A percentile compares a stretch with the other conserved stretches of the same genome.
These are phyloP conservation scores for Boletus sp. DNA, from an alignment of 1,284 basidiomycete species.

Conservation along the genomic window DNA sequence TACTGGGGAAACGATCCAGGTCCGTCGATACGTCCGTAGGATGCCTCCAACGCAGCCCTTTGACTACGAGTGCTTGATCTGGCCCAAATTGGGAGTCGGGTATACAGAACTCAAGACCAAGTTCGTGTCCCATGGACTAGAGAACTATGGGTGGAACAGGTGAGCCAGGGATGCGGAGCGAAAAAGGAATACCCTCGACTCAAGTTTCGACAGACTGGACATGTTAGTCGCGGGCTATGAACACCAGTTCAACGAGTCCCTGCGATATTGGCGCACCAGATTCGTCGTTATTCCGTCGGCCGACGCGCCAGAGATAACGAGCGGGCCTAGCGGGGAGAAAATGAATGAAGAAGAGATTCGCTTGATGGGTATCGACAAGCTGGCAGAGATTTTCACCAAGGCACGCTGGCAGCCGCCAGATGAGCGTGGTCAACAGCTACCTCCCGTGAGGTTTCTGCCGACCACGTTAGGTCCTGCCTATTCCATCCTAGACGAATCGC, in stretches of 20 bases:
- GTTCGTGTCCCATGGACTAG: slow-evolving; percentile 78
- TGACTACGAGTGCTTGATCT: slow-evolving; percentile 86
- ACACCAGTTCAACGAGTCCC: slow-evolving; percentile 72
- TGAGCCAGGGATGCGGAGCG: slow-evolving; percentile 28
- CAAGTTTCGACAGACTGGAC: slow-evolving; percentile 47
- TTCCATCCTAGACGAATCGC: slow-evolving; percentile 71
- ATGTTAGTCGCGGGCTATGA: slow-evolving; percentile 88
- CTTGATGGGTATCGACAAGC: slow-evolving; percentile 85
- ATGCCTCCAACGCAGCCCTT: slow-evolving; percentile 62
- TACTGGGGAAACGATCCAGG: slow-evolving; percentile 82
- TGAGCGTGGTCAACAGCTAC: slow-evolving; percentile 47
- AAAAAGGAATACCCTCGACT: not conserved
- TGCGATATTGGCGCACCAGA: slow-evolving; percentile 93
- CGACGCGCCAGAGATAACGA: slow-evolving; percentile 54
- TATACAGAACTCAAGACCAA: slow-evolving; percentile 77
- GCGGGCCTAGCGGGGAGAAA: slow-evolving; percentile 62
- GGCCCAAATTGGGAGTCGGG: slow-evolving; percentile 85
- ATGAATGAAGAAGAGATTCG: slow-evolving; percentile 86
- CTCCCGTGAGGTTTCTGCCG: slow-evolving; percentile 66
- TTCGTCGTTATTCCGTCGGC: slow-evolving; percentile 89
- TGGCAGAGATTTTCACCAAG: slow-evolving; percentile 84
- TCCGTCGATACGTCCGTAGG: slow-evolving; percentile 81
- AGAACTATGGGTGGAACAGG: slow-evolving; percentile 83
- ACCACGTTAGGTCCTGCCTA: slow-evolving; percentile 80
- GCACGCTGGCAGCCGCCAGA: slow-evolving; percentile 72